These are phyloP conservation scores for Peribolospora baueri DNA, from an alignment of 768 basidiomycete genomes.

Conservation along the genomic window DNA sequence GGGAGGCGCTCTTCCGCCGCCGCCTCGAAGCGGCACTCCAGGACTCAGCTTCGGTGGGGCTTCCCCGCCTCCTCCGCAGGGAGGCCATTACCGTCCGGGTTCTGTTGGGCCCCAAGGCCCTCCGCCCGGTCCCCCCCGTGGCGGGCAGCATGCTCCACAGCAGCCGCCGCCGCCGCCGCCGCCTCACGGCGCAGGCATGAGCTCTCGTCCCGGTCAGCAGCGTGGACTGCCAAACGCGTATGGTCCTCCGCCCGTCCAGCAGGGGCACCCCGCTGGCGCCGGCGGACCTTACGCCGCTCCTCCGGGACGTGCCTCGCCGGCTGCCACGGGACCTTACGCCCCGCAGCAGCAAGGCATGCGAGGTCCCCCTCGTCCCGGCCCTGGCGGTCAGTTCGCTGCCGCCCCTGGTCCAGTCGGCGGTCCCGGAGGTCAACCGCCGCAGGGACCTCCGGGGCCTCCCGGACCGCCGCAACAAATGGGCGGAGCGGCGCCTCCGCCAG, in stretches of 20 bases:
- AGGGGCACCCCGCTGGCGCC: neutral
- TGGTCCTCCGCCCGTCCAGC: neutral
- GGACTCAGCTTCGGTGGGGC: too few species aligned
- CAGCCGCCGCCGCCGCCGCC: neutral
- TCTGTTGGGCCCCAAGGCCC: too few species aligned
- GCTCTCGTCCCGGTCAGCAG: slow-evolving; percentile 11
- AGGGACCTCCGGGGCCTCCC: slow-evolving; percentile 18
- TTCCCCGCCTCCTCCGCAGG: too few species aligned
- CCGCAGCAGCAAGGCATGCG: neutral
- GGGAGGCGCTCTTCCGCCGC: too few species aligned
- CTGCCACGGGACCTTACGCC: neutral
- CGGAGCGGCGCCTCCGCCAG: slow-evolving; percentile 21
- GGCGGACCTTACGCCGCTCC: slow-evolving; percentile 9
- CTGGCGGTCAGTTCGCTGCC: slow-evolving; percentile 1
- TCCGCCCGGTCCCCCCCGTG: too few species aligned
- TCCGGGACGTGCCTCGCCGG: neutral
- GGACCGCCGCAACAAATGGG: slow-evolving; percentile 18
- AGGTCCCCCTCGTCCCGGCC: neutral
- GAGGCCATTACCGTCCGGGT: too few species aligned
- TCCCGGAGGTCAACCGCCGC: neutral
- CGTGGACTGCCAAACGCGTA: slow-evolving; percentile 6
- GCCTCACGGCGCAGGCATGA: neutral
- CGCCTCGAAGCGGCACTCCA: too few species aligned
- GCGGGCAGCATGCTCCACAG: neutral
- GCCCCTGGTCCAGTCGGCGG: neutral